A percentile compares a stretch with the other conserved stretches of the same genome.
Conservation (phyloP, 345 rosid species). For the Bruguiera gymnorhiza region DNA sequence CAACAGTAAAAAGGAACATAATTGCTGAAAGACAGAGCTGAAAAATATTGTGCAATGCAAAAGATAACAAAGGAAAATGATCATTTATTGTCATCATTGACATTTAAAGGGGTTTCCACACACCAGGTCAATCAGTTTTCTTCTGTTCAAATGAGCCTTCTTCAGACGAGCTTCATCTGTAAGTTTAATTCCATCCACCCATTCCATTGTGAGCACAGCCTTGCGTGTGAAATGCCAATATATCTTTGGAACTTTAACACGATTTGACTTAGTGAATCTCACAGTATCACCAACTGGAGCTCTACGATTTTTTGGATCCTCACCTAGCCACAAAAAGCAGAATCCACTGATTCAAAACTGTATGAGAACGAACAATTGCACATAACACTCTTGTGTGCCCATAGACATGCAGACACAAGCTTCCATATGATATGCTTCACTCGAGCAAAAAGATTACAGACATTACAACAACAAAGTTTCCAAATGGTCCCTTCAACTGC, state of each 20-base stretch:
- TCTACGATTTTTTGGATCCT: slow-evolving; percentile 31
- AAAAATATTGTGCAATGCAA: slow-evolving; percentile 1
- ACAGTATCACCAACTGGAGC: slow-evolving; percentile 29
- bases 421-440: too few relatives aligned
- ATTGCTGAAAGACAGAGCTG: background rate
- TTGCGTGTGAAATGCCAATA: slow-evolving; percentile 77
- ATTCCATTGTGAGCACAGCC: slow-evolving; percentile 95
- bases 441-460: too few relatives aligned
- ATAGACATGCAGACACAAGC: too few relatives aligned
- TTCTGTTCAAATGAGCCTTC: slow-evolving; percentile 58
- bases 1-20: background rate
- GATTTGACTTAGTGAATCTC: slow-evolving; percentile 35
- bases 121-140: slow-evolving; percentile 88
- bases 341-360: background rate
- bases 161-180: slow-evolving; percentile 63
- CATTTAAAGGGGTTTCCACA: background rate
- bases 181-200: slow-evolving; percentile 94
- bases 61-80: background rate
- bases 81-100: background rate
- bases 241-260: slow-evolving; percentile 84
- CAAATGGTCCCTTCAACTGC: too few relatives aligned
- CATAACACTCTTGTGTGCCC: too few relatives aligned
- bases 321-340: slow-evolving; percentile 34
- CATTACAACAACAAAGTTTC: too few relatives aligned
- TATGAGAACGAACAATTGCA: background rate